These are phyloP conservation scores for Neurospora sp. DNA, from an alignment of 495 filamentous ascomycete genomes.

Conservation along the genomic window DNA sequence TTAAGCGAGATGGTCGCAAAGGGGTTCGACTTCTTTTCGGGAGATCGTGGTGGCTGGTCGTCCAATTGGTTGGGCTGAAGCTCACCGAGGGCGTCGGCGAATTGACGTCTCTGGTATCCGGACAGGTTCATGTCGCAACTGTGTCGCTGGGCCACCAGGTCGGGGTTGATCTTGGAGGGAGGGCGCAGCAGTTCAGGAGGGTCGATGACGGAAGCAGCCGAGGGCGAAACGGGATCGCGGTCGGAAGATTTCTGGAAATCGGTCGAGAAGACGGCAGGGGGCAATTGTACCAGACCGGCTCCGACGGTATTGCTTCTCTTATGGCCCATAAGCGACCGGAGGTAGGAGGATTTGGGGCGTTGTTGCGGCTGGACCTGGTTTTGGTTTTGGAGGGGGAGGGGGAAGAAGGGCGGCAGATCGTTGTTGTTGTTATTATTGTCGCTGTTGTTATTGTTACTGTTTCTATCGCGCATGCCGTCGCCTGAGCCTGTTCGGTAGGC, in stretches of 20 bases:
- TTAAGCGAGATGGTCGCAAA: constrained; percentile 60
- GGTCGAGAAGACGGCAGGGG: constrained; percentile 14
- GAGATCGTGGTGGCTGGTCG: constrained; percentile 23
- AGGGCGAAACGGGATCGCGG: not conserved
- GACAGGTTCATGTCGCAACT: constrained; percentile 9
- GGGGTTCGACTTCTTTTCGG: constrained; percentile 45
- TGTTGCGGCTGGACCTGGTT: constrained; percentile 17
- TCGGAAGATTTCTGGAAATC: not conserved
- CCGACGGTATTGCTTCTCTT: constrained; percentile 41
- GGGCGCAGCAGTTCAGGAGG: not conserved
- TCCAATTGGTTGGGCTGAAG: constrained; percentile 40
- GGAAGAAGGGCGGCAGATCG: not conserved
- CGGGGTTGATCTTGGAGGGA: constrained; percentile 5
- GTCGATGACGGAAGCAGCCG: not conserved
- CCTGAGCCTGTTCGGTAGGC: not conserved
- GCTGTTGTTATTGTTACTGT: not conserved
- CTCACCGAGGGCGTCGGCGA: constrained; percentile 37
- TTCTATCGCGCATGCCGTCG: not conserved
- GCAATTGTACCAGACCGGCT: constrained; percentile 17
- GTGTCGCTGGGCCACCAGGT: constrained; percentile 2
- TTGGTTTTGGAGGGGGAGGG: not conserved
- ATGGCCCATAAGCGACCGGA: constrained; percentile 46
- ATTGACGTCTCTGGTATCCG: constrained; percentile 22
- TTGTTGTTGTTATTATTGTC: not conserved
- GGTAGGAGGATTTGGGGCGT: constrained; percentile 47